Evolutionary conservation across 371 early-diverging fungal species (phyloP).

Genomic region (Nosema bombycis): DNA sequence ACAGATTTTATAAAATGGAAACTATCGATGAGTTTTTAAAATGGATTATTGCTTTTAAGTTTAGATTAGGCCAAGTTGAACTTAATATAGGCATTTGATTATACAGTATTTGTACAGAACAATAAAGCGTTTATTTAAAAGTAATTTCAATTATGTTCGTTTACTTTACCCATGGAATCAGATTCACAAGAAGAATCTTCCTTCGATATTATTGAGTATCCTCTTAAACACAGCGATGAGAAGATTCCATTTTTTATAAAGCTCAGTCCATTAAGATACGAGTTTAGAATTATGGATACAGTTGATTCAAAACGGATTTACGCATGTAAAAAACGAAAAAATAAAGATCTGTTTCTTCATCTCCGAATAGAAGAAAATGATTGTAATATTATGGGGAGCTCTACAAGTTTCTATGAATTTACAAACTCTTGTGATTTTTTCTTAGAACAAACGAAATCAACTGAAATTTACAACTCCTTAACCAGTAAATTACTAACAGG

Average conservation of each 20-base stretch:
- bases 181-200: no score
- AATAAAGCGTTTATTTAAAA: no score
- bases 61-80: constrained; percentile 31
- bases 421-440: background rate
- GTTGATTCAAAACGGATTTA: constrained; percentile 7
- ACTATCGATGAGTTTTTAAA: constrained; percentile 26
- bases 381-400: background rate
- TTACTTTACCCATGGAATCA: no score
- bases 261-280: background rate
- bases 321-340: constrained; percentile 2
- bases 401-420: constrained; percentile 5
- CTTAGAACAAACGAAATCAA: background rate
- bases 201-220: constrained; percentile 12
- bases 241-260: background rate
- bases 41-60: constrained; percentile 42
- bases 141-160: no score
- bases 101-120: no score
- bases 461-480: background rate
- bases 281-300: constrained; percentile 11
- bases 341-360: background rate
- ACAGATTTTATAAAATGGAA: constrained; percentile 28
- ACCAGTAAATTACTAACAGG: background rate
- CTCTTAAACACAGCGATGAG: background rate
- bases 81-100: constrained; percentile 18
- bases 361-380: background rate